Percentiles rank a stretch among this genome's conserved stretches.
Evolutionary conservation across 176 grass and related monocot species (phyloP).

Genomic region (Aegilops tauschii): DNA sequence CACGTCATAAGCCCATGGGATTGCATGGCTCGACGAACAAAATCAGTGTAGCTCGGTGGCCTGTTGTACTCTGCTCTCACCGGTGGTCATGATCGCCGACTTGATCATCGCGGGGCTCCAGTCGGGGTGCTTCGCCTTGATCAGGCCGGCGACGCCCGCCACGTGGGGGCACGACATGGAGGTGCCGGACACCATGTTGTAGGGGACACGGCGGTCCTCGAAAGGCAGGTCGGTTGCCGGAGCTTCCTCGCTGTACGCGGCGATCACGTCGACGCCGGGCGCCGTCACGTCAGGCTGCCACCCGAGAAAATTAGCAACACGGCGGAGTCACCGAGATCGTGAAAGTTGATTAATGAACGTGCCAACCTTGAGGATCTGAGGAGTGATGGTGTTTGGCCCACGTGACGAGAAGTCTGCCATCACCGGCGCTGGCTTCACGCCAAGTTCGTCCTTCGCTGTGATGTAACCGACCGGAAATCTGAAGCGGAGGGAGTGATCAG

Average conservation of each 20-base stretch:
- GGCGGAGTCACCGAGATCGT: not conserved
- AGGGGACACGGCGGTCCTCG: constrained; percentile 49
- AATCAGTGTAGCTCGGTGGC: not conserved
- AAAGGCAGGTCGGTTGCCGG: constrained; percentile 31
- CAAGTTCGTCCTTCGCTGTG: constrained; percentile 13
- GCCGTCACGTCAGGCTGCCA: constrained; percentile 70
- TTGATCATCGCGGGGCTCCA: constrained; percentile 77
- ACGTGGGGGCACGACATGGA: constrained; percentile 87
- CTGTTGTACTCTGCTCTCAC: constrained; percentile 17
- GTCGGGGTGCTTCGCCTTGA: constrained; percentile 39
- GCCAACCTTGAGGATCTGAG: not conserved
- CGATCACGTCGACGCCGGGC: constrained; percentile 57
- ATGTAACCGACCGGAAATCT: constrained; percentile 48
- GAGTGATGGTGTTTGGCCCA: constrained; percentile 56
- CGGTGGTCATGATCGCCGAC: constrained; percentile 84
- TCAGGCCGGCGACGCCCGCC: constrained; percentile 48
- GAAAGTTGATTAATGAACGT: not conserved
- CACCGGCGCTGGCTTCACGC: constrained; percentile 58
- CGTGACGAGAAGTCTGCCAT: constrained; percentile 66
- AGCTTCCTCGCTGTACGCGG: constrained; percentile 37
- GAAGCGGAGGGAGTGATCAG: not conserved
- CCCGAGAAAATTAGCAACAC: not conserved
- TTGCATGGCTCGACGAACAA: not conserved
- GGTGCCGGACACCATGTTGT: constrained; percentile 58
- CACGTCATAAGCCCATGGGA: not conserved